These are phyloP conservation scores for Colletotrichum orbiculare DNA, from an alignment of 2,329 filamentous ascomycete genomes.

Conservation along the genomic window DNA sequence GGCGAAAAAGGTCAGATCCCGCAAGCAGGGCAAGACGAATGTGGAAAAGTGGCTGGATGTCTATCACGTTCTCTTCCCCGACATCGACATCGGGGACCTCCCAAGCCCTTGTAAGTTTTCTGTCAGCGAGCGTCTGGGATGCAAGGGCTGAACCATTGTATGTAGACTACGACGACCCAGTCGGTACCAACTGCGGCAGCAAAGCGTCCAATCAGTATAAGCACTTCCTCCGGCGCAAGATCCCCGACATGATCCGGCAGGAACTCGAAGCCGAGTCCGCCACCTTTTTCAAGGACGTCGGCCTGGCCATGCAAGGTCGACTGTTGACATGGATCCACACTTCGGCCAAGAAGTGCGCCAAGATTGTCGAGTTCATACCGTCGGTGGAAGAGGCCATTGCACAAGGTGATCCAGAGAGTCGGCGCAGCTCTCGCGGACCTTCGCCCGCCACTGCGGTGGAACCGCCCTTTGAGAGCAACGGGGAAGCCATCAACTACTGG, in stretches of 20 bases:
- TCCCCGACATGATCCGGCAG: slow-evolving; percentile 46
- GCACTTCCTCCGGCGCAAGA: slow-evolving; percentile 43
- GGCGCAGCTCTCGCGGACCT: neutral
- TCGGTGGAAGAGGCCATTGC: slow-evolving; percentile 3
- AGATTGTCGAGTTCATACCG: slow-evolving; percentile 20
- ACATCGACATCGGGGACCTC: slow-evolving; percentile 10
- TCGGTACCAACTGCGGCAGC: neutral
- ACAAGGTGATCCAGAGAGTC: slow-evolving; percentile 12
- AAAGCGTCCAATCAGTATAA: slow-evolving; percentile 34
- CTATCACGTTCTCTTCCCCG: slow-evolving; percentile 49
- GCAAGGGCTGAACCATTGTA: no score
- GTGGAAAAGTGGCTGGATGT: slow-evolving; percentile 51
- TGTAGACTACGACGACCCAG: slow-evolving; percentile 47
- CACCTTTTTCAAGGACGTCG: slow-evolving; percentile 38
- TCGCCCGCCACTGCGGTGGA: neutral
- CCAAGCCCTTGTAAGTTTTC: slow-evolving; percentile 36
- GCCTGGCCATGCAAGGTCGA: neutral
- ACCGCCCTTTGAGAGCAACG: neutral
- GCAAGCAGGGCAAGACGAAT: slow-evolving; percentile 40
- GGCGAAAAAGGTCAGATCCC: slow-evolving; percentile 46
- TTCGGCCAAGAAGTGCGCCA: slow-evolving; percentile 2
- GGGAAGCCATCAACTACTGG: neutral
- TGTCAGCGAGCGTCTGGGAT: no score
- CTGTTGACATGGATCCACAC: slow-evolving; percentile 8
- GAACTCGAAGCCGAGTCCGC: slow-evolving; percentile 44